These are phyloP conservation scores for Stephania yunnanensis DNA, from an alignment of 164 flowering plant species.

Conservation along the genomic window DNA sequence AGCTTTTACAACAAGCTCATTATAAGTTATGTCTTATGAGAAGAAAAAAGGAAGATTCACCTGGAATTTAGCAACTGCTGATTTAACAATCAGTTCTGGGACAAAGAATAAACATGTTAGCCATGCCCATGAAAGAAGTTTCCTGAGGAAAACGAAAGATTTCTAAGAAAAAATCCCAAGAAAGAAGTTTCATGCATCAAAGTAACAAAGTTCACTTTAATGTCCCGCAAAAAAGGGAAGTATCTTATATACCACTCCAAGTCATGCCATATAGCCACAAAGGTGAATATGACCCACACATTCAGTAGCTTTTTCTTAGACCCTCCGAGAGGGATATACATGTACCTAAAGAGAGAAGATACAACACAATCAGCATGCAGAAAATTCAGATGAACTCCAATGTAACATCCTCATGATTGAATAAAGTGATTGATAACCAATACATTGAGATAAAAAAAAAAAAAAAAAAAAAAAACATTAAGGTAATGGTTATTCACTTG, in stretches of 20 bases:
- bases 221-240: neutral
- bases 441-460: neutral
- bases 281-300: conserved; percentile 92
- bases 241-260: conserved; percentile 65
- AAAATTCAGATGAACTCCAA: neutral
- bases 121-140: conserved; percentile 99
- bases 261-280: conserved; percentile 99
- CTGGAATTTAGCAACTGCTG: conserved; percentile 56
- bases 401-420: neutral
- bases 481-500: no score
- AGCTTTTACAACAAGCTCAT: neutral
- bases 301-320: conserved; percentile 71
- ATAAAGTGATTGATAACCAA: neutral
- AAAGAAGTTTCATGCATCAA: neutral
- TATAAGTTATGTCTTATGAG: neutral
- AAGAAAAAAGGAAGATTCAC: conserved; percentile 23
- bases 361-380: neutral
- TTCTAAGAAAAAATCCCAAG: neutral
- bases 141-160: conserved; percentile 39
- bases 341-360: conserved; percentile 45
- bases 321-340: conserved; percentile 98
- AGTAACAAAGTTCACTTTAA: neutral
- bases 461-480: neutral
- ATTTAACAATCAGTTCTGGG: conserved; percentile 80
- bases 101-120: conserved; percentile 85